Evolutionary conservation across 768 basidiomycete species (phyloP).

Genomic region (Leucosporidium creatinivorum): DNA sequence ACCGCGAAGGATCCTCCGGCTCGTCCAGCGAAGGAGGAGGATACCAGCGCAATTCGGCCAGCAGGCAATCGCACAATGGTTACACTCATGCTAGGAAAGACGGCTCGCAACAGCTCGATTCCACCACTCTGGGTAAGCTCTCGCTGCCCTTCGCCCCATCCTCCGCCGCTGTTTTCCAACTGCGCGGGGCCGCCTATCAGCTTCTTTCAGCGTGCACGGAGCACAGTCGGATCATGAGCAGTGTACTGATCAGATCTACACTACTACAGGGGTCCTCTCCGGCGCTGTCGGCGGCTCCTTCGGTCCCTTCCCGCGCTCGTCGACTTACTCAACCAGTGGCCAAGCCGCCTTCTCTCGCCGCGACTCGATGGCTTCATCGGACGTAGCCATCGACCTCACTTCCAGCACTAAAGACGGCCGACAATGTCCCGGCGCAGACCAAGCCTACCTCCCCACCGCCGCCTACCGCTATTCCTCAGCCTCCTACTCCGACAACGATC

Average conservation of each 20-base stretch:
- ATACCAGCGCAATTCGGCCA: too few species aligned
- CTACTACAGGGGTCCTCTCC: conserved; percentile 18
- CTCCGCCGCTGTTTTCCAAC: background rate
- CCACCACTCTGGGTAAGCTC: background rate
- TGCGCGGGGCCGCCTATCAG: too few species aligned
- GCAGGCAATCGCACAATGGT: too few species aligned
- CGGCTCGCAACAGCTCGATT: background rate
- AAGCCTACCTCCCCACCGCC: background rate
- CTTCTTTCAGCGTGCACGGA: too few species aligned
- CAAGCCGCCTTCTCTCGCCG: conserved; percentile 22
- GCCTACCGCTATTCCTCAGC: background rate
- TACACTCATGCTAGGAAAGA: background rate
- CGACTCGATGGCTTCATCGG: conserved; percentile 27
- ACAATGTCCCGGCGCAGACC: too few species aligned
- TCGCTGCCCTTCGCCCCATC: background rate
- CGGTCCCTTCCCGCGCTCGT: conserved; percentile 33
- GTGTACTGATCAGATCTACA: too few species aligned
- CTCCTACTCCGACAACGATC: background rate
- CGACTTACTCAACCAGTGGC: conserved; percentile 19
- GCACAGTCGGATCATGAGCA: too few species aligned
- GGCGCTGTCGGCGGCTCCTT: conserved; percentile 24
- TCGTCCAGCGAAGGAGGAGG: background rate
- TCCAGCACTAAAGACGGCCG: too few species aligned
- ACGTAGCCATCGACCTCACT: conserved; percentile 21
- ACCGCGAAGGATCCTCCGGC: background rate